Evolutionary conservation across 345 rosid species (phyloP).

Genomic region (Sisymbrium altissimum): DNA sequence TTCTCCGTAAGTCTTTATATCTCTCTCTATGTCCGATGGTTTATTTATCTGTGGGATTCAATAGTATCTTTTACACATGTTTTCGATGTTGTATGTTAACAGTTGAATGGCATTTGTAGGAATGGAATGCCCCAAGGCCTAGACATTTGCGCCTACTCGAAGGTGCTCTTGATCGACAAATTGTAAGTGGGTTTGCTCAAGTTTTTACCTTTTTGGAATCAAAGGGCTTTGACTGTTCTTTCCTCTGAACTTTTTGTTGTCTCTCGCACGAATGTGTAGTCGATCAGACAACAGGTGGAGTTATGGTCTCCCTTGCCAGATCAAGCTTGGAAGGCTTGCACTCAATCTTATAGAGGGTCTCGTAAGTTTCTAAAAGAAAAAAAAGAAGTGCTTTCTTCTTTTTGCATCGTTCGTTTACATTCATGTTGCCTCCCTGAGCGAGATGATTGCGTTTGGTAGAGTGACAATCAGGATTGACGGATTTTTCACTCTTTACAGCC

Average conservation of each 20-base stretch:
- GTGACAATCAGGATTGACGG: background rate
- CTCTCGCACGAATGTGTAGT: slow-evolving; percentile 35
- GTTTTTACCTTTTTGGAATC: background rate
- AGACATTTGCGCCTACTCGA: slow-evolving; percentile 57
- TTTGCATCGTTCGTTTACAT: background rate
- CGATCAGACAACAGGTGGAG: slow-evolving; percentile 55
- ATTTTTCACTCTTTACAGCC: slow-evolving; percentile 40
- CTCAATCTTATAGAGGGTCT: slow-evolving; percentile 19
- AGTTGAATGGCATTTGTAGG: slow-evolving; percentile 47
- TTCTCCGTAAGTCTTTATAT: slow-evolving; percentile 59
- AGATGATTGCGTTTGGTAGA: background rate
- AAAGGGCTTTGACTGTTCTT: background rate
- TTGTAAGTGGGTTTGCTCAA: slow-evolving; percentile 47
- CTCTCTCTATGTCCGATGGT: background rate
- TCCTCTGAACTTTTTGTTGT: background rate
- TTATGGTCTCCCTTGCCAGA: slow-evolving; percentile 83
- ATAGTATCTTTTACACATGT: background rate
- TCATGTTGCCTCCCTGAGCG: background rate
- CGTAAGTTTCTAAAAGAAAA: slow-evolving; percentile 43
- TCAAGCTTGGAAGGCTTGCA: slow-evolving; percentile 87
- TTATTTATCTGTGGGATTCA: background rate
- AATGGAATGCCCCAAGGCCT: slow-evolving; percentile 94
- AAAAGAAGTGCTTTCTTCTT: slow-evolving; percentile 13
- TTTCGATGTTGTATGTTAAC: background rate
- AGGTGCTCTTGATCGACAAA: slow-evolving; percentile 56